Evolutionary conservation across 805 yeast species (phyloP).

Genomic region (Kodamaea neixiangensis): DNA sequence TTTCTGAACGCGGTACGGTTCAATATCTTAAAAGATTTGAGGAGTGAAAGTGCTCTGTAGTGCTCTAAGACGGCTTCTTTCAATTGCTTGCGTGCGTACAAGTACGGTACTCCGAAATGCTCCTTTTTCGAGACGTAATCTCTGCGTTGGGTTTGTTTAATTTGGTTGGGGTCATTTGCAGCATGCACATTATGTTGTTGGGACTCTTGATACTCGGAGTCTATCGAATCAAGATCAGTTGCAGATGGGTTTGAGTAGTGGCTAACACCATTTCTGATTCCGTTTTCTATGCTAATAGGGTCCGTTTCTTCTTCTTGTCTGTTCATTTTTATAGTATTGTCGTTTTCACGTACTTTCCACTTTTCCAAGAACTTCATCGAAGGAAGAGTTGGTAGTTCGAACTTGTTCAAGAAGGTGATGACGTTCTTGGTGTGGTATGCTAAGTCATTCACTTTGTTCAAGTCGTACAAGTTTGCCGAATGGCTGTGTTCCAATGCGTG

Average conservation of each 20-base stretch:
- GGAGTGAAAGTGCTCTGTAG: constrained; percentile 69
- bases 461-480: constrained; percentile 13
- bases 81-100: constrained; percentile 65
- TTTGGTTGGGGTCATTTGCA: constrained; percentile 18
- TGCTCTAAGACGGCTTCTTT: constrained; percentile 70
- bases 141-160: constrained; percentile 31
- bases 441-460: constrained; percentile 28
- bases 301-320: constrained; percentile 7
- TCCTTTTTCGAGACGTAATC: constrained; percentile 49
- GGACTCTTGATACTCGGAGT: background rate
- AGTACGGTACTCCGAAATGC: constrained; percentile 53
- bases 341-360: constrained; percentile 1
- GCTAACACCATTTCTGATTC: constrained; percentile 30
- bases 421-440: constrained; percentile 30
- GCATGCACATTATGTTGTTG: constrained; percentile 1
- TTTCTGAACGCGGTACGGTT: constrained; percentile 90
- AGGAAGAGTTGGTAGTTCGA: constrained; percentile 46
- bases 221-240: constrained; percentile 5
- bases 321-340: constrained; percentile 3
- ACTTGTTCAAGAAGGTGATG: constrained; percentile 25
- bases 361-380: constrained; percentile 30
- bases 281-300: constrained; percentile 32
- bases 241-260: constrained; percentile 2
- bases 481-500: constrained; percentile 11
- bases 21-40: constrained; percentile 68